Percentiles rank a stretch among this genome's conserved stretches.
Evolutionary conservation across 208 protist species (phyloP).

Genomic region (Vickermania spadyakhi): DNA sequence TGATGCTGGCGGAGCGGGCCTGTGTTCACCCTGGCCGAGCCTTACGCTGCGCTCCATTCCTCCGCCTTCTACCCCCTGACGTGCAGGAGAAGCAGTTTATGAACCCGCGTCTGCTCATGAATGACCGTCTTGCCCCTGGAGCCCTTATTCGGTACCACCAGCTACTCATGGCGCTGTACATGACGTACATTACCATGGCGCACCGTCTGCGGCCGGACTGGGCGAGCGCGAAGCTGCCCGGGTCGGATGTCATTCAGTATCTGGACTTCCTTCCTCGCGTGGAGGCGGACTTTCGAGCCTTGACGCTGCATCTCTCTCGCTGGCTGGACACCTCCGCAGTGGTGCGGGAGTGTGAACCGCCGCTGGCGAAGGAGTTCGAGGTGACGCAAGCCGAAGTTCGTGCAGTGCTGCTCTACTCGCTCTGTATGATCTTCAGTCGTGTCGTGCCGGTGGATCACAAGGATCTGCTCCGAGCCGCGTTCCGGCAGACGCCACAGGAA

Average conservation of each 20-base stretch:
- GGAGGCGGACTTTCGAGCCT: conserved; percentile 69
- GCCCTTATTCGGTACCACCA: conserved; percentile 73
- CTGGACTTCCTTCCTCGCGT: conserved; percentile 68
- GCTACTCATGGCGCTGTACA: conserved; percentile 65
- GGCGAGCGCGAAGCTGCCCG: conserved; percentile 7
- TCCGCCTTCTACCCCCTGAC: conserved; percentile 25
- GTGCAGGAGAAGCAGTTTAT: conserved; percentile 26
- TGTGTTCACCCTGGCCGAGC: conserved; percentile 47
- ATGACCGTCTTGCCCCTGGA: conserved; percentile 50
- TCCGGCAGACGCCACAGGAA: conserved; percentile 45
- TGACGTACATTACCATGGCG: conserved; percentile 56
- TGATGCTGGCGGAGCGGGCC: conserved; percentile 46
- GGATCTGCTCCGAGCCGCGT: conserved; percentile 35
- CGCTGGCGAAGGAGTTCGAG: conserved; percentile 35
- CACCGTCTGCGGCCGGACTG: conserved; percentile 14
- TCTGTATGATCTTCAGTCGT: conserved; percentile 80
- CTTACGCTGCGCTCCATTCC: conserved; percentile 30
- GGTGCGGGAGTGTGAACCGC: conserved; percentile 28
- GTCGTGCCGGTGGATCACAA: conserved; percentile 72
- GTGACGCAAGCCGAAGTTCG: conserved; percentile 61
- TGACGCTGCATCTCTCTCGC: conserved; percentile 41
- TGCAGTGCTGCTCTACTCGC: conserved; percentile 39
- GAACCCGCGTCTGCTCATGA: conserved; percentile 21
- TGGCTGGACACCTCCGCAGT: conserved; percentile 47
- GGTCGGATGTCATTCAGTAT: conserved; percentile 39